Evolutionary conservation across 2,329 filamentous ascomycete species (phyloP).

Genomic region (Ceratocystis huliohia): DNA sequence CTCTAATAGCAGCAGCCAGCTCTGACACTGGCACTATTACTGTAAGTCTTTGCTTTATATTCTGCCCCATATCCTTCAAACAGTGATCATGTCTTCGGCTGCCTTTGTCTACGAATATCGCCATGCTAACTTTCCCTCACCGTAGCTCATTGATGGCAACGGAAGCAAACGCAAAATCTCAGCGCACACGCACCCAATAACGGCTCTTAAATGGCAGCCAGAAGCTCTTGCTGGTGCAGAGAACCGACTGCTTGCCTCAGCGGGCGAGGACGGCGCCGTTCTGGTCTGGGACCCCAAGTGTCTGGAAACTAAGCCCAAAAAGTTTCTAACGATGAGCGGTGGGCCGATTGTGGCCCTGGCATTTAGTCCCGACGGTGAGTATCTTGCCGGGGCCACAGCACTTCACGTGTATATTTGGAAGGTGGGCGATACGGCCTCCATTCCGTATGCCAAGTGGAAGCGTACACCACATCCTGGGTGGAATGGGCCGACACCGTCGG

Average conservation of each 20-base stretch:
- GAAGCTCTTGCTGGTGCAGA: slow-evolving; percentile 28
- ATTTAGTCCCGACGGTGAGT: slow-evolving; percentile 51
- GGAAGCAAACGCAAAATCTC: slow-evolving; percentile 44
- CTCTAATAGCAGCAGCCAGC: slow-evolving; percentile 44
- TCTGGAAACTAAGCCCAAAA: slow-evolving; percentile 43
- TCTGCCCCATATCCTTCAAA: background rate
- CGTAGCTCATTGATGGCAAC: slow-evolving; percentile 42
- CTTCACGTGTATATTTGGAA: slow-evolving; percentile 52
- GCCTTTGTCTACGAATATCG: background rate
- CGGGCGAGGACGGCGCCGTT: slow-evolving; percentile 50
- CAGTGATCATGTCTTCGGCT: background rate
- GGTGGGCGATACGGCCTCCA: slow-evolving; percentile 40
- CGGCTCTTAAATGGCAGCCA: slow-evolving; percentile 49
- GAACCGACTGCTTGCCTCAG: slow-evolving; percentile 48
- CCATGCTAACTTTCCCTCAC: slow-evolving; percentile 5
- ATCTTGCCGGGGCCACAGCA: slow-evolving; percentile 49
- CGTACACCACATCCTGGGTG: slow-evolving; percentile 43
- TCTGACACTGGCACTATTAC: slow-evolving; percentile 45
- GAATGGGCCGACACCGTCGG: slow-evolving; percentile 41
- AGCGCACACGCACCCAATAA: slow-evolving; percentile 47
- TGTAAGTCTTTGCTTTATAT: slow-evolving; percentile 33
- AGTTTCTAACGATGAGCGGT: slow-evolving; percentile 47
- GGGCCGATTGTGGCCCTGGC: slow-evolving; percentile 43
- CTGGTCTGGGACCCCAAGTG: slow-evolving; percentile 48
- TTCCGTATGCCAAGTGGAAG: slow-evolving; percentile 50